Evolutionary conservation across 139 green algal species (phyloP).

Genomic region (Spirogloea muscicola): DNA sequence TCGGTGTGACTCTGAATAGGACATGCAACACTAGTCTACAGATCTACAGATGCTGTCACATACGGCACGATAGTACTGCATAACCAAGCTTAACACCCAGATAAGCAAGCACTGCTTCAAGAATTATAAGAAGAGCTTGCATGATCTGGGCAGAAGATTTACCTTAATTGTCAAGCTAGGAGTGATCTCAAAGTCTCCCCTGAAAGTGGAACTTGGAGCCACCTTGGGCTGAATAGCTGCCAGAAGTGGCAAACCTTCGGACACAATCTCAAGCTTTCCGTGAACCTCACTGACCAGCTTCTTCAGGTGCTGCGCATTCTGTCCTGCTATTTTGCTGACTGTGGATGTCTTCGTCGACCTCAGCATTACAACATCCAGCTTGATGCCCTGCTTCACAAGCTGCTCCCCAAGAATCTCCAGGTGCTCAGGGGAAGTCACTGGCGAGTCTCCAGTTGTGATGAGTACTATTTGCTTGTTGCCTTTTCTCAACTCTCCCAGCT

Average conservation of each 20-base stretch:
- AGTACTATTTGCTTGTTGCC: slow-evolving; percentile 18
- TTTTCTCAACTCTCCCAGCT: neutral
- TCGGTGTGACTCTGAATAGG: neutral
- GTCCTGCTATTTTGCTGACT: too few species aligned
- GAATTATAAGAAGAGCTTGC: too few species aligned
- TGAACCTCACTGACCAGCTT: too few species aligned
- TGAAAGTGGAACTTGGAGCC: neutral
- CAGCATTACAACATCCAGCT: slow-evolving; percentile 6
- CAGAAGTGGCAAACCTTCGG: neutral
- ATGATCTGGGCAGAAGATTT: too few species aligned
- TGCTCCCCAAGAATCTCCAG: neutral
- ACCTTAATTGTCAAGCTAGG: too few species aligned
- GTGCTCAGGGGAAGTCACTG: slow-evolving; percentile 5
- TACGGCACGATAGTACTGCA: too few species aligned
- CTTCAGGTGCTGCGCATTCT: neutral
- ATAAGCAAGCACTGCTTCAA: too few species aligned
- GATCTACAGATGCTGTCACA: neutral
- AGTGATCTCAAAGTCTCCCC: too few species aligned
- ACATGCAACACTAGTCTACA: neutral
- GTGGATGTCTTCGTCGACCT: neutral
- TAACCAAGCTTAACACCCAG: too few species aligned
- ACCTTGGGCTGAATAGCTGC: neutral
- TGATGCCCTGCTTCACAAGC: neutral
- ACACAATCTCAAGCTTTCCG: too few species aligned
- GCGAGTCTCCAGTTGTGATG: slow-evolving; percentile 7